Evolutionary conservation across 2,329 filamentous ascomycete species (phyloP).

Genomic region (Scedosporium minutisporum): DNA sequence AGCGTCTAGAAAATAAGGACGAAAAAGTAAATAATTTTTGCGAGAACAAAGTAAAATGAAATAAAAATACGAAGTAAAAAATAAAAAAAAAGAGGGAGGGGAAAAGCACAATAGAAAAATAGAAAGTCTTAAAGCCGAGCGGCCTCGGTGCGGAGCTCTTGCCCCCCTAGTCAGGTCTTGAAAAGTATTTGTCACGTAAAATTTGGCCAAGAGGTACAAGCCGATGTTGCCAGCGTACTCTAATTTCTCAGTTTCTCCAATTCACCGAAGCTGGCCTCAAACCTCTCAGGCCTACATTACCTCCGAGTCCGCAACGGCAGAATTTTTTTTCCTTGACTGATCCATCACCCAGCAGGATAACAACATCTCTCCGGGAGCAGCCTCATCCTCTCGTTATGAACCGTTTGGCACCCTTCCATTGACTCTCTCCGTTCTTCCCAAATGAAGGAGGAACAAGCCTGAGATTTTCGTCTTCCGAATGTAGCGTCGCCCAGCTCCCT

Average conservation of each 20-base stretch:
- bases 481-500: no score
- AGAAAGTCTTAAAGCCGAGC: neutral
- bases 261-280: neutral
- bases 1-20: no score
- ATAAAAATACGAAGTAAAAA: no score
- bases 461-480: no score
- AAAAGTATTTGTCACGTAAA: neutral
- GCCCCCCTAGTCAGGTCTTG: neutral
- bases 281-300: neutral
- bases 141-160: slow-evolving; percentile 3
- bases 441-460: neutral
- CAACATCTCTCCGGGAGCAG: neutral
- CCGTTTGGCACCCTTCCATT: neutral
- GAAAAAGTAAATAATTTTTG: no score
- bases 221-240: neutral
- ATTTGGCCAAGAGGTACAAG: neutral
- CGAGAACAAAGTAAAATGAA: no score
- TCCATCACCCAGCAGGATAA: neutral
- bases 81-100: neutral
- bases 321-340: slow-evolving; percentile 1
- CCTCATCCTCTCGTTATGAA: neutral
- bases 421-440: neutral
- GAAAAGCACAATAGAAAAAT: neutral
- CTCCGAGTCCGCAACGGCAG: slow-evolving; percentile 3
- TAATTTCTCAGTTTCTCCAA: neutral